Evolutionary conservation across 768 basidiomycete species (phyloP).

Genomic region (Cystobasidiopsis lactophilus): DNA sequence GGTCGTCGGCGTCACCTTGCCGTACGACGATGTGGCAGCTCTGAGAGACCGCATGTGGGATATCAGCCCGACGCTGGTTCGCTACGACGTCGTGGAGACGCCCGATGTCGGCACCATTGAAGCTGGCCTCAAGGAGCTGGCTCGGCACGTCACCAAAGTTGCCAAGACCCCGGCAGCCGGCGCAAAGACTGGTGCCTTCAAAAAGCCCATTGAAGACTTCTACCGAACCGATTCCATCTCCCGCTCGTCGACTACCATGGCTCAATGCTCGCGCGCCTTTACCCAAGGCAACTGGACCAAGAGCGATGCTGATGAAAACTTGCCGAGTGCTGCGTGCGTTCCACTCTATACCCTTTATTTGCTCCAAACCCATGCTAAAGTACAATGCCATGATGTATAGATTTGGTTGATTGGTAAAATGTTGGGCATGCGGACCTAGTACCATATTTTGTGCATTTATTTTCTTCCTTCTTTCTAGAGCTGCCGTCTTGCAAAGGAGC

Average conservation of each 20-base stretch:
- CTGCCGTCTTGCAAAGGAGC: too few species aligned
- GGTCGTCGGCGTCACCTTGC: conserved; percentile 44
- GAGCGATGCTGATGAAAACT: not conserved
- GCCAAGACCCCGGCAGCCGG: not conserved
- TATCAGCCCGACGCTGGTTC: conserved; percentile 66
- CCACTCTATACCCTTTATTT: too few species aligned
- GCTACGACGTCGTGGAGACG: conserved; percentile 59
- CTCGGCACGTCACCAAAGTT: conserved; percentile 2
- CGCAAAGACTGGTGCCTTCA: conserved; percentile 30
- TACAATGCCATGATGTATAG: too few species aligned
- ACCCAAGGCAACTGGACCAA: not conserved
- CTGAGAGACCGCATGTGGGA: conserved; percentile 93
- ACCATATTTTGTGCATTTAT: too few species aligned
- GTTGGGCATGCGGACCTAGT: too few species aligned
- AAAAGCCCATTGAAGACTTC: conserved; percentile 71
- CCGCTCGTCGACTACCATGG: conserved; percentile 40
- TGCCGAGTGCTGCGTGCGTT: not conserved
- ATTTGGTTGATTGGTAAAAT: too few species aligned
- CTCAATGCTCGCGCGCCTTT: conserved; percentile 13
- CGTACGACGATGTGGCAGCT: conserved; percentile 66
- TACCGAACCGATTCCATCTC: conserved; percentile 93
- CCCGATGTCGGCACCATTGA: conserved; percentile 32
- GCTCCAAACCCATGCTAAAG: not conserved
- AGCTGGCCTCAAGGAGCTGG: conserved; percentile 13
- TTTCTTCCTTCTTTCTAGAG: too few species aligned